phyloP scores from a whole-genome alignment of 1,284 basidiomycete genomes.

The Violaceomyces palustris region DNA sequence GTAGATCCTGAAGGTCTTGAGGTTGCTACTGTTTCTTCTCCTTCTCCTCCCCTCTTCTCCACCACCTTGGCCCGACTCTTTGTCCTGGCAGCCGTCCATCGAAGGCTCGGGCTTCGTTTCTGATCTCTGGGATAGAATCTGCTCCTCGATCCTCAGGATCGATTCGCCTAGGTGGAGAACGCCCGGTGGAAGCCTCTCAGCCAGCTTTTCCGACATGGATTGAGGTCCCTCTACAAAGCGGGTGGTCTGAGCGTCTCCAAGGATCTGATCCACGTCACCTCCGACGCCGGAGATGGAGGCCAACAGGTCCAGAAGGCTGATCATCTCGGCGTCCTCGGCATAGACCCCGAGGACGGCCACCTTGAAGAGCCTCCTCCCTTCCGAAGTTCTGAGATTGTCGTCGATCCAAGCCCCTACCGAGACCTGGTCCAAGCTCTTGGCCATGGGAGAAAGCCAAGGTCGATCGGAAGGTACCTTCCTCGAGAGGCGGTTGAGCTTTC shows the following conservation, averaged over 20 bases:
- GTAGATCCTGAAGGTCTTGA: no score
- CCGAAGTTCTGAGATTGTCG: conserved; percentile 15
- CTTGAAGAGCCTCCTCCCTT: conserved; percentile 15
- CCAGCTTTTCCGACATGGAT: conserved; percentile 14
- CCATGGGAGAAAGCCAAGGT: conserved; percentile 7
- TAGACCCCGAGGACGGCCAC: conserved; percentile 30
- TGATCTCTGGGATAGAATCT: no score
- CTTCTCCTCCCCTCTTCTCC: no score
- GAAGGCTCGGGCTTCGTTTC: no score
- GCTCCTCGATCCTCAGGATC: no score
- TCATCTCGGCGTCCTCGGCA: conserved; percentile 19
- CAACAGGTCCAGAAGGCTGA: conserved; percentile 24
- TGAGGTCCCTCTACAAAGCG: conserved; percentile 20
- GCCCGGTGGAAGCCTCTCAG: conserved; percentile 8
- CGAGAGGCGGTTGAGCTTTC: conserved; percentile 25
- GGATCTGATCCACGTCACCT: conserved; percentile 17
- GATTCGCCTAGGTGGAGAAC: no score
- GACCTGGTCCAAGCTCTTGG: conserved; percentile 16
- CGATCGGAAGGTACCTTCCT: conserved; percentile 14
- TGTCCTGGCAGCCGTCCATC: background rate
- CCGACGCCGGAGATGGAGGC: conserved; percentile 18
- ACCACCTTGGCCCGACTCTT: no score
- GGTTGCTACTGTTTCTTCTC: no score
- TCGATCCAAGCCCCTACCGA: conserved; percentile 30
- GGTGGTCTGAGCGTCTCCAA: conserved; percentile 24